Base-by-base conservation (phyloP, 2,329 filamentous ascomycete genomes). In the Phyllosticta ampelicida region DNA sequence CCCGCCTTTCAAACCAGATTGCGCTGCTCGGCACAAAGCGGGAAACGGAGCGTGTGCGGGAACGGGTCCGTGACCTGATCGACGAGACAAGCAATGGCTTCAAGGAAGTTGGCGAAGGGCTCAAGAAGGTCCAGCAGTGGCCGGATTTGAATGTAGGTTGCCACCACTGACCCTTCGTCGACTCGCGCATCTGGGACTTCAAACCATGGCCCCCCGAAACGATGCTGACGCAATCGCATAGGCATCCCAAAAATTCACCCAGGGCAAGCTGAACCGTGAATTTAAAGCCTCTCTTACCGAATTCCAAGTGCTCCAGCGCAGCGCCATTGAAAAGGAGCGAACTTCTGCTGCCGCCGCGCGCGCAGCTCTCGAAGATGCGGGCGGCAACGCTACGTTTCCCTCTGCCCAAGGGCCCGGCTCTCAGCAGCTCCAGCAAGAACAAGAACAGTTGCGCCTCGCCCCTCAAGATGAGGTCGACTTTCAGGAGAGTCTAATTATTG, bases 401-500 rank as follows among this genome's bases (percentile, higher is more conserved):
- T 57, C 65, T 58, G 66, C 68, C 61, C 78, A 80, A 53, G 80
- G 83, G 62, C 63, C 63, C 48, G 70, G 73, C 64, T 82, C 68
- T 56, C 71, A 74, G 64, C 83, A 70, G 56, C 67, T 70, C 55
- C 65, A 70, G 51, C 73, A 92, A 66, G 71, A 77, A 63, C 73
- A 77, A 62, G 85, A 94, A 65, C 83, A 91, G 64, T 78, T 87
- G 11, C 88, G 89, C 58, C 80, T 97, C 9, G 94, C 91, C 1
- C 82, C 89, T 26, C 94, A 99, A 71, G 86, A 90, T 65, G 95
- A 99, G 69, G 94, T 99, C 50, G 92, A 99, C 70, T 99, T 96
- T 76, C 94, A 99, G 70, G 94, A 99, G 65, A 86, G 87, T 16
- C 78, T 99, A 60, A 99, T 99, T 68, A 86, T 95, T 61, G 92